phyloP scores from a whole-genome alignment of 805 yeast genomes.

The Ogataea ganodermae region DNA sequence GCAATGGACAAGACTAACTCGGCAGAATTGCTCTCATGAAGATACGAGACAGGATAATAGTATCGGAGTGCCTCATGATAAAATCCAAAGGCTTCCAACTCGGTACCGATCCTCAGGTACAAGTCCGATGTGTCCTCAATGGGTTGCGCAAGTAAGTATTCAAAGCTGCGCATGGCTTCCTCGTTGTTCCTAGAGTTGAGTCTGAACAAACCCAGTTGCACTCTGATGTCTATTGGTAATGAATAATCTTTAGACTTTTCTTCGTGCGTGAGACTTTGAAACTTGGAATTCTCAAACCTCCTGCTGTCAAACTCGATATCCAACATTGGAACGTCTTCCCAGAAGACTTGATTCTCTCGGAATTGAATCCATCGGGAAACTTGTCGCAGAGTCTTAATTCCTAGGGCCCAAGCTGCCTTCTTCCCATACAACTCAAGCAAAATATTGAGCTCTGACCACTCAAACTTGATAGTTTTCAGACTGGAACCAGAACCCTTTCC shows the following conservation, averaged over 20 bases:
- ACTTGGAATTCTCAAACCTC: conserved; percentile 50
- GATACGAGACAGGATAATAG: conserved; percentile 55
- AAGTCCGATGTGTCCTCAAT: conserved; percentile 70
- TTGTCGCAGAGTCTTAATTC: conserved; percentile 63
- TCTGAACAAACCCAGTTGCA: conserved; percentile 75
- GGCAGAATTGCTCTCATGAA: conserved; percentile 52
- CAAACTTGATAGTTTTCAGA: conserved; percentile 55
- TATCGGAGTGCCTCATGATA: conserved; percentile 76
- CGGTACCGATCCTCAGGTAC: conserved; percentile 72
- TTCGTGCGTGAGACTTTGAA: conserved; percentile 40
- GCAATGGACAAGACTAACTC: conserved; percentile 66
- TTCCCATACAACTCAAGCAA: conserved; percentile 77
- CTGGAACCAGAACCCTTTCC: conserved; percentile 26
- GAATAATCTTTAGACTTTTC: conserved; percentile 45
- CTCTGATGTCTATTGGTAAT: conserved; percentile 85
- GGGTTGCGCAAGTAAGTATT: conserved; percentile 52
- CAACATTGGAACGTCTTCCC: conserved; percentile 58
- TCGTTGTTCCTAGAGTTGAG: conserved; percentile 59
- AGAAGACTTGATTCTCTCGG: conserved; percentile 62
- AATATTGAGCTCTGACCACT: conserved; percentile 88
- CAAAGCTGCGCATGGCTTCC: conserved; percentile 76
- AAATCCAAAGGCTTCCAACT: conserved; percentile 65
- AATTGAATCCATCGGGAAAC: conserved; percentile 83
- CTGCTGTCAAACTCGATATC: conserved; percentile 87
- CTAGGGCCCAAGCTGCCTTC: conserved; percentile 62